Percentiles rank a stretch among this genome's conserved stretches.
Conservation (phyloP, 2,329 filamentous ascomycete species). For the Thermochaetoides dissita region DNA sequence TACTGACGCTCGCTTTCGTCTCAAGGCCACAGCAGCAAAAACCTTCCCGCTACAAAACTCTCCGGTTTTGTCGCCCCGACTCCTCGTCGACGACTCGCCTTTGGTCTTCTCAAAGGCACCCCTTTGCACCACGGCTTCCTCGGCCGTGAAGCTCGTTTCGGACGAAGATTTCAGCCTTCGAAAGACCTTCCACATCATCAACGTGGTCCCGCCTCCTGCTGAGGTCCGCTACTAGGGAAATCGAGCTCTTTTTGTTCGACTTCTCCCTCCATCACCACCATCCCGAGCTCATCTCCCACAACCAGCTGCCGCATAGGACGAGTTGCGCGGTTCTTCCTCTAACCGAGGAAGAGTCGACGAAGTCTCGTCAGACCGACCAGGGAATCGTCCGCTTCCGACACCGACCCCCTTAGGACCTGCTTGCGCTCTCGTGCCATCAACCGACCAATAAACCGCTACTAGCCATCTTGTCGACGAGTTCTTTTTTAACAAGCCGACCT, state of each 20-base stretch:
- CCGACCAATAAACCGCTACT: too few relatives aligned
- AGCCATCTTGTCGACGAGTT: too few relatives aligned
- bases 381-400: conserved; percentile 88
- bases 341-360: conserved; percentile 97
- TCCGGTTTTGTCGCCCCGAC: too few relatives aligned
- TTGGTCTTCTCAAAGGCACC: conserved; percentile 56
- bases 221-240: conserved; percentile 30
- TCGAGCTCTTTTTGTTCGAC: conserved; percentile 38
- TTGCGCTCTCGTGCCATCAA: conserved; percentile 12
- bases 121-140: conserved; percentile 44
- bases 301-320: conserved; percentile 99
- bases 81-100: conserved; percentile 31
- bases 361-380: conserved; percentile 84
- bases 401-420: conserved; percentile 77
- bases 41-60: not conserved
- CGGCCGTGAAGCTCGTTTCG: conserved; percentile 47
- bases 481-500: conserved; percentile 7
- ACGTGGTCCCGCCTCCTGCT: conserved; percentile 47
- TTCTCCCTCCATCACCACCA: conserved; percentile 29
- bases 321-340: conserved; percentile 98
- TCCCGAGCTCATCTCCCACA: conserved; percentile 44
- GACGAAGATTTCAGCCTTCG: conserved; percentile 57
- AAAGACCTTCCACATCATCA: conserved; percentile 53
- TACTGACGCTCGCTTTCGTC: conserved; percentile 3
- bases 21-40: not conserved